Conservation (phyloP, 2,329 filamentous ascomycete species). For the Ascosphaera apis region DNA sequence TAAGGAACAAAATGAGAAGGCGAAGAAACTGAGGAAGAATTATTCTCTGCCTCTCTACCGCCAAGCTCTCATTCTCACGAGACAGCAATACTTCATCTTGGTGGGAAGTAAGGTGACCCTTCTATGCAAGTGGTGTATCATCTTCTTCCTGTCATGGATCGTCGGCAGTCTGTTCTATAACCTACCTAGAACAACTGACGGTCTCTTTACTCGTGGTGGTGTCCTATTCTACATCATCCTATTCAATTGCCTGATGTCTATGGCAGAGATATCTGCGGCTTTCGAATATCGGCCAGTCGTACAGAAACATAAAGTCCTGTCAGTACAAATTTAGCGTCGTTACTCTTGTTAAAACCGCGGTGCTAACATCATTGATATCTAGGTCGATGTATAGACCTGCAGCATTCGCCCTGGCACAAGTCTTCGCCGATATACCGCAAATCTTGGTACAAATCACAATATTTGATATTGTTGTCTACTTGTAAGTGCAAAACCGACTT, state of each 20-base stretch:
- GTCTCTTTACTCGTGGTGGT: constrained; percentile 36
- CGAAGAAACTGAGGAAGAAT: constrained; percentile 21
- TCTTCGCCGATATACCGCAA: constrained; percentile 33
- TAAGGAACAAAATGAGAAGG: constrained; percentile 14
- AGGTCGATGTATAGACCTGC: constrained; percentile 41
- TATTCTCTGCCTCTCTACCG: constrained; percentile 28
- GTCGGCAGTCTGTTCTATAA: constrained; percentile 30
- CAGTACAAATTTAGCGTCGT: constrained; percentile 5
- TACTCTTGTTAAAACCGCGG: constrained; percentile 1
- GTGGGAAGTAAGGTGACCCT: constrained; percentile 29
- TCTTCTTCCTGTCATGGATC: constrained; percentile 23
- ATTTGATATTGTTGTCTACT: constrained; percentile 39
- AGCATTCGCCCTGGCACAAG: constrained; percentile 35
- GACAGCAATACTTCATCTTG: constrained; percentile 30
- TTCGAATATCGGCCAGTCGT: constrained; percentile 42
- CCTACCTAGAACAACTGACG: constrained; percentile 26
- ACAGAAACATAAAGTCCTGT: constrained; percentile 46
- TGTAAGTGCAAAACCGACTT: constrained; percentile 11
- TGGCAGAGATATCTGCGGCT: constrained; percentile 36
- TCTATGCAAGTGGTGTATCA: constrained; percentile 27
- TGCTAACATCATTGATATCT: constrained; percentile 4
- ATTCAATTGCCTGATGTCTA: constrained; percentile 38
- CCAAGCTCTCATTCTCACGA: constrained; percentile 30
- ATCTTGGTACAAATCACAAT: constrained; percentile 34
- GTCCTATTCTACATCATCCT: constrained; percentile 39